Conservation (phyloP, 345 rosid genomes). For the Citrus sp. region DNA sequence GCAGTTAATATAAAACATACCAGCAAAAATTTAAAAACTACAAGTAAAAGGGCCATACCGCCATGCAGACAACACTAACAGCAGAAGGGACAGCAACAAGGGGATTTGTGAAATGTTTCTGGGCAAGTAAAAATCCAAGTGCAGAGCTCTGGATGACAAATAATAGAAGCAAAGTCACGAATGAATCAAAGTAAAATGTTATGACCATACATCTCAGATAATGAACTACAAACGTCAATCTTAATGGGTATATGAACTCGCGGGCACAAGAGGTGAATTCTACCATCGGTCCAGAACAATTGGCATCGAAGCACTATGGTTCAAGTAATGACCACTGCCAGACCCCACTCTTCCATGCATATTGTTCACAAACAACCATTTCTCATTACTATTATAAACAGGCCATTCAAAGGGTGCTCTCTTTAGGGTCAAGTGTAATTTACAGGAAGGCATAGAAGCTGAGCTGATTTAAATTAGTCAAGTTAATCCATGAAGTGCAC, state of each 20-base stretch:
- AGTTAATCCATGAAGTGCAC: neutral
- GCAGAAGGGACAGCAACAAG: constrained; percentile 97
- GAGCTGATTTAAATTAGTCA: neutral
- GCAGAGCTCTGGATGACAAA: constrained; percentile 75
- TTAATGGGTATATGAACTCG: neutral
- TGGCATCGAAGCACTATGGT: neutral
- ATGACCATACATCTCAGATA: too few relatives aligned
- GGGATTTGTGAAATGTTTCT: constrained; percentile 90
- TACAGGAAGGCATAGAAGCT: neutral
- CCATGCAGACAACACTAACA: constrained; percentile 98
- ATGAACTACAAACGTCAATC: neutral
- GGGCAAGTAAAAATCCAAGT: constrained; percentile 92
- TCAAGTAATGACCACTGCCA: neutral
- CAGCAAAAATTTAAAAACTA: neutral
- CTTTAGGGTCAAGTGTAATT: neutral
- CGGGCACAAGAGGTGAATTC: neutral
- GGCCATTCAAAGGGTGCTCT: neutral
- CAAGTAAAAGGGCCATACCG: constrained; percentile 43
- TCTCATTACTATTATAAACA: neutral
- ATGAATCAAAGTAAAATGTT: neutral
- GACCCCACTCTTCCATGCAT: neutral
- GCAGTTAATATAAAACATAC: neutral
- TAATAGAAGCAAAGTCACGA: neutral
- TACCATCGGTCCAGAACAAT: neutral
- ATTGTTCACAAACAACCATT: neutral